These are phyloP conservation scores for Achlya hypogyna DNA, from an alignment of 352 stramenopile species.

Conservation along the genomic window DNA sequence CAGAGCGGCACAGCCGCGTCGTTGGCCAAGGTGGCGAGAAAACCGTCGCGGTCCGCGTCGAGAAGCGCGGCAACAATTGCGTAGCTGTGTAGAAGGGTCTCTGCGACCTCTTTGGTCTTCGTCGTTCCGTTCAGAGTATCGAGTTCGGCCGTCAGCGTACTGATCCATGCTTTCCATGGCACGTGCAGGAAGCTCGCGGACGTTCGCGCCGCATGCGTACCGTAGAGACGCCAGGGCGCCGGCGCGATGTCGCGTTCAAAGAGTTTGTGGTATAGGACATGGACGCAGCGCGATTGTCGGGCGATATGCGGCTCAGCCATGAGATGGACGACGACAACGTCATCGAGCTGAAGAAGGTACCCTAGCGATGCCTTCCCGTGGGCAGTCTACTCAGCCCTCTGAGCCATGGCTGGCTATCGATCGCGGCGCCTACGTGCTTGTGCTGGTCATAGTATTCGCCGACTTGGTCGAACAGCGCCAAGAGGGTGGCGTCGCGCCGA, in stretches of 20 bases:
- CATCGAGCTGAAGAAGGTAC: neutral
- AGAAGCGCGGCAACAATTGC: neutral
- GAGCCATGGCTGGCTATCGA: neutral
- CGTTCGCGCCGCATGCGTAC: neutral
- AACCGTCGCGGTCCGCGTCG: neutral
- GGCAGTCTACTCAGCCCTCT: neutral
- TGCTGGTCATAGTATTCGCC: neutral
- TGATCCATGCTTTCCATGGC: neutral
- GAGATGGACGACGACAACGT: neutral
- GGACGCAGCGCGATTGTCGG: neutral
- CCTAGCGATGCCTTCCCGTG: neutral
- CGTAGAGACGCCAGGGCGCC: constrained; percentile 11
- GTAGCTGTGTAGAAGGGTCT: constrained; percentile 10
- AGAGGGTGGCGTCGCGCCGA: neutral
- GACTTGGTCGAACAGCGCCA: neutral
- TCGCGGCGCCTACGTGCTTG: neutral
- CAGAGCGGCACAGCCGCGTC: neutral
- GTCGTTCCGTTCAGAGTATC: neutral
- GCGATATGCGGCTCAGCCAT: neutral
- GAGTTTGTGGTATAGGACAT: neutral
- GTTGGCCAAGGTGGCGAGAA: neutral
- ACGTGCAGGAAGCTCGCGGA: neutral
- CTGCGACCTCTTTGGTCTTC: neutral
- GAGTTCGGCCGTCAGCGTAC: neutral
- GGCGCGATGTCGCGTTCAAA: neutral